These are phyloP conservation scores for Penicillium sp. DNA, from an alignment of 2,329 filamentous ascomycete genomes.

Conservation along the genomic window DNA sequence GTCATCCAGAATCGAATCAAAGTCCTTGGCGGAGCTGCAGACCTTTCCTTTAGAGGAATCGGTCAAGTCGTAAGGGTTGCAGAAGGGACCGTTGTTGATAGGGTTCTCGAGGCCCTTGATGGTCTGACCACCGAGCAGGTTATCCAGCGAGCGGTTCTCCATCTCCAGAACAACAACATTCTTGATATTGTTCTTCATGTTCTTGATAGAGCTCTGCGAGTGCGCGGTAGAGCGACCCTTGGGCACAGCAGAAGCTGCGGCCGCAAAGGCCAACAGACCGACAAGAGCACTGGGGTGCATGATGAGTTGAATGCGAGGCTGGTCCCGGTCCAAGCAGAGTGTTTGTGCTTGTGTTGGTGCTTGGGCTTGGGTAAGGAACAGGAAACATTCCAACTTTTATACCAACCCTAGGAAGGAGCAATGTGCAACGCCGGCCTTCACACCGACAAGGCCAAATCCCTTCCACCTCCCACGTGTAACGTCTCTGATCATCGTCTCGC, in stretches of 20 bases:
- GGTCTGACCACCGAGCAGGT: conserved; percentile 49
- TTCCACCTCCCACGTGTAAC: conserved; percentile 15
- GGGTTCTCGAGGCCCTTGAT: conserved; percentile 47
- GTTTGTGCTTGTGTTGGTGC: no score
- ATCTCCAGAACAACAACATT: conserved; percentile 43
- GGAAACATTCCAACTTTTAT: conserved; percentile 1
- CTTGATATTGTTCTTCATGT: conserved; percentile 42
- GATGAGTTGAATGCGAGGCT: no score
- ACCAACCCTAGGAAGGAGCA: background rate
- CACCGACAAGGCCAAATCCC: conserved; percentile 3
- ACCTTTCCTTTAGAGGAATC: conserved; percentile 31
- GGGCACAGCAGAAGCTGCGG: conserved; percentile 20
- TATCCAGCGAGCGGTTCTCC: conserved; percentile 53
- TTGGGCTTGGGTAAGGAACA: no score
- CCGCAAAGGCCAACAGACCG: conserved; percentile 31
- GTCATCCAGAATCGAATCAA: conserved; percentile 48
- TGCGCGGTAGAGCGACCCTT: conserved; percentile 3
- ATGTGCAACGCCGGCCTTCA: conserved; percentile 4
- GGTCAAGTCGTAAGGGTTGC: conserved; percentile 46
- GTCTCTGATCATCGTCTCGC: conserved; percentile 5
- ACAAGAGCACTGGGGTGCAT: conserved; percentile 31
- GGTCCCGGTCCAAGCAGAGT: background rate
- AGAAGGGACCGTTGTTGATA: conserved; percentile 48
- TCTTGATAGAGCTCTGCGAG: conserved; percentile 18
- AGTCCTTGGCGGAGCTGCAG: conserved; percentile 43